These are phyloP conservation scores for Globisporangium nagaii DNA, from an alignment of 352 stramenopile genomes.

Conservation along the genomic window DNA sequence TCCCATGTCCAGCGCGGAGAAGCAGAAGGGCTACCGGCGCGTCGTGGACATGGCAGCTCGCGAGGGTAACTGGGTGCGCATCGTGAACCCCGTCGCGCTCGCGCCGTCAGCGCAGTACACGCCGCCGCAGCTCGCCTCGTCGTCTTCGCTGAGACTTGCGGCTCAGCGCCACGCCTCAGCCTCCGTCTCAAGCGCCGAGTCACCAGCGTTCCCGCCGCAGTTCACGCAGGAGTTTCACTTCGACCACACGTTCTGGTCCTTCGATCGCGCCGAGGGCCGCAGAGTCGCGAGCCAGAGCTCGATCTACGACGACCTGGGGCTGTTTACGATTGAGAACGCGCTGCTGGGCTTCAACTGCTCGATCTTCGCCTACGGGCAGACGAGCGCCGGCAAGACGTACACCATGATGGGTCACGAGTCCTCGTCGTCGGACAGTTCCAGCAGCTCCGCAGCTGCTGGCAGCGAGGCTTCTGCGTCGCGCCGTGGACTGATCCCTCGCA, in stretches of 20 bases:
- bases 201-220: slow-evolving; percentile 24
- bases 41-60: slow-evolving; percentile 53
- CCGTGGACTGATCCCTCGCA: slow-evolving; percentile 50
- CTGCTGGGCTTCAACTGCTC: slow-evolving; percentile 69
- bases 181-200: not conserved
- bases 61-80: slow-evolving; percentile 41
- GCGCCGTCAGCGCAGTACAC: slow-evolving; percentile 5
- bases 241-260: slow-evolving; percentile 75
- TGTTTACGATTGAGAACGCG: slow-evolving; percentile 45
- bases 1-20: slow-evolving; percentile 59
- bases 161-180: no score
- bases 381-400: slow-evolving; percentile 68
- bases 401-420: slow-evolving; percentile 49
- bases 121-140: not conserved
- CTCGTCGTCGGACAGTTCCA: not conserved
- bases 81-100: slow-evolving; percentile 54
- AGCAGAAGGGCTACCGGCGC: slow-evolving; percentile 42
- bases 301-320: slow-evolving; percentile 58
- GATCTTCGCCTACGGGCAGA: slow-evolving; percentile 72
- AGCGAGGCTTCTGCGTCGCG: slow-evolving; percentile 1
- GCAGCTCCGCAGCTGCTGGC: not conserved
- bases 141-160: not conserved
- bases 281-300: slow-evolving; percentile 38
- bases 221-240: slow-evolving; percentile 73
- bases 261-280: slow-evolving; percentile 22